phyloP scores from a whole-genome alignment of 2,329 filamentous ascomycete species.

The Chaetomiaceae sp. region DNA sequence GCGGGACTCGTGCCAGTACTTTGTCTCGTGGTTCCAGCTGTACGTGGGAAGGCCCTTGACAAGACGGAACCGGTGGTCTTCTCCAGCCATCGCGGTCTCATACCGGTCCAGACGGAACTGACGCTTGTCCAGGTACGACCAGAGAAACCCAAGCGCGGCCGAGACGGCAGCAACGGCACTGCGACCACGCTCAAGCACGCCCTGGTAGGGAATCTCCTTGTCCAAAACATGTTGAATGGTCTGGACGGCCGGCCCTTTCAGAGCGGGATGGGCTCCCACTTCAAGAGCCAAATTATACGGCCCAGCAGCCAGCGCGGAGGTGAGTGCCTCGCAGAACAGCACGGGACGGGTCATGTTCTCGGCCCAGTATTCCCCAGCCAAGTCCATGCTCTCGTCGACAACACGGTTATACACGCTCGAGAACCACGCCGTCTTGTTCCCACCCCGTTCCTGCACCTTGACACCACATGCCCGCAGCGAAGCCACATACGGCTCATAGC shows the following conservation, averaged over 20 bases:
- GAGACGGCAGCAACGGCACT: not conserved
- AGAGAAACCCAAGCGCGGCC: not conserved
- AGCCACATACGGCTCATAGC: conserved; percentile 18
- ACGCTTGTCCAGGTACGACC: not conserved
- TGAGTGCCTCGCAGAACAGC: conserved; percentile 19
- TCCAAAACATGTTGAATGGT: not conserved
- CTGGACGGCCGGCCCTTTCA: not conserved
- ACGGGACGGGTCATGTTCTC: conserved; percentile 25
- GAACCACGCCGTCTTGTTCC: too few relatives aligned
- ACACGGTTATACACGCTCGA: too few relatives aligned
- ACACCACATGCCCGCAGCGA: too few relatives aligned
- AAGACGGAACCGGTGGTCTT: too few relatives aligned
- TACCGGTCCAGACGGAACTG: too few relatives aligned
- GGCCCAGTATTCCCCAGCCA: conserved; percentile 25
- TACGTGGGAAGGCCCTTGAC: not conserved
- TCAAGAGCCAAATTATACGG: not conserved
- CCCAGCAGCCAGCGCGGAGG: not conserved
- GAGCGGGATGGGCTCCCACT: not conserved
- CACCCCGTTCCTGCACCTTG: too few relatives aligned
- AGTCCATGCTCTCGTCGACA: too few relatives aligned
- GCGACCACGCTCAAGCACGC: not conserved
- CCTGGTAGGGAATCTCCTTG: not conserved
- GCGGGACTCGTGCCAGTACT: not conserved
- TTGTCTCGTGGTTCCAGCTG: not conserved
- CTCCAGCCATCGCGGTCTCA: not conserved